Percentiles rank a stretch among this genome's conserved stretches.
Conservation (phyloP, 345 rosid species). For the Carallia pectinifolia region DNA sequence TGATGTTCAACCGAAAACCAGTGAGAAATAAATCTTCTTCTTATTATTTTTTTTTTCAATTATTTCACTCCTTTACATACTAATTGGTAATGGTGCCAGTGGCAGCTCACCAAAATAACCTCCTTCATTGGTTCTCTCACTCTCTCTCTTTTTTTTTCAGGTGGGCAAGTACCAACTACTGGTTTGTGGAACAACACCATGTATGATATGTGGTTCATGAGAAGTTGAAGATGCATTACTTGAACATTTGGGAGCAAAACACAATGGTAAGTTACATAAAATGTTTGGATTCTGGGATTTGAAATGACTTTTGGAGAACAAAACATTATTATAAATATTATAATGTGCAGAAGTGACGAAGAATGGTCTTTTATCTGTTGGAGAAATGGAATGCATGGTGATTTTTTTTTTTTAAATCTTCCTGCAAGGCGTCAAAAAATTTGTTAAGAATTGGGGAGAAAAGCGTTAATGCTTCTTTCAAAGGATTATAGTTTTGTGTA, state of each 20-base stretch:
- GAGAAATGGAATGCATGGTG: conserved; percentile 99
- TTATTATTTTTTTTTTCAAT: background rate
- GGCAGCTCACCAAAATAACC: conserved; percentile 6
- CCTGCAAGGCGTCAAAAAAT: background rate
- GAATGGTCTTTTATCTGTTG: conserved; percentile 95
- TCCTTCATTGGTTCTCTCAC: conserved; percentile 1
- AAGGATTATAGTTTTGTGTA: too few species aligned
- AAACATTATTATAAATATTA: conserved; percentile 13
- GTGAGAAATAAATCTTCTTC: conserved; percentile 39
- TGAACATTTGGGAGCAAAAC: conserved; percentile 89
- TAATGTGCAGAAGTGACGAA: conserved; percentile 74
- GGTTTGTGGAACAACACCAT: conserved; percentile 99
- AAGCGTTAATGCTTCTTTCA: too few species aligned
- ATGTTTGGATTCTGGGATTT: conserved; percentile 11
- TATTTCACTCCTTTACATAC: conserved; percentile 11
- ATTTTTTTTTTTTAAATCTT: conserved; percentile 14
- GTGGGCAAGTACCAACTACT: conserved; percentile 92
- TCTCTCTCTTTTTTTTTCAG: conserved; percentile 33
- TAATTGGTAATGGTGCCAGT: conserved; percentile 2
- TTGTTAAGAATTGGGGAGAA: background rate
- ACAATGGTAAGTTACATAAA: conserved; percentile 57
- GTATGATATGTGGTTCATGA: conserved; percentile 91
- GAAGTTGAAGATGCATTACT: conserved; percentile 83
- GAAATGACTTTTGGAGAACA: conserved; percentile 12
- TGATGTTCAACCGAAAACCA: conserved; percentile 87